Conservation (phyloP, 768 basidiomycete genomes). For the Pleurotus tuber-regium region DNA sequence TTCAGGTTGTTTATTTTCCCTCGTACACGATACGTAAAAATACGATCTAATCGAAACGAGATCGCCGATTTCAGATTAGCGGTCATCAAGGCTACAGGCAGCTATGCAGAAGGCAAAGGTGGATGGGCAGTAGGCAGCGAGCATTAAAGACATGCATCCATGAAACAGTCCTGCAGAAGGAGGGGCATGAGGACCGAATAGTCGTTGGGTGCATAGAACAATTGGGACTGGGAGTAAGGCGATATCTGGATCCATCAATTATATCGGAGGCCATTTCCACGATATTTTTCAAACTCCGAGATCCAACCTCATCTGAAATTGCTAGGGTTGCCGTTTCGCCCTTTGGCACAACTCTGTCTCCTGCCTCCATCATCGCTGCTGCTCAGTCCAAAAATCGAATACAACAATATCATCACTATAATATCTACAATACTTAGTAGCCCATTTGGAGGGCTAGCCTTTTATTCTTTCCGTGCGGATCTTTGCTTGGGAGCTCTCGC, state of each 20-base stretch:
- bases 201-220: background rate
- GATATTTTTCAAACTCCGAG: slow-evolving; percentile 11
- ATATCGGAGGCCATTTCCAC: too few relatives aligned
- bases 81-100: background rate
- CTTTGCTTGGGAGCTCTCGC: background rate
- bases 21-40: background rate
- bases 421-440: background rate
- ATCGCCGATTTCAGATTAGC: slow-evolving; percentile 10
- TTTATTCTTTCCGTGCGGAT: too few relatives aligned
- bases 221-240: background rate
- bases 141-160: slow-evolving; percentile 1
- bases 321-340: slow-evolving; percentile 5
- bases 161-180: background rate
- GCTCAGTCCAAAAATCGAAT: slow-evolving; percentile 1
- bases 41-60: slow-evolving; percentile 10
- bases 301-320: slow-evolving; percentile 10
- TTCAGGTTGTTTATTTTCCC: slow-evolving; percentile 1
- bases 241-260: slow-evolving; percentile 12
- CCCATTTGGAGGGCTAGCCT: background rate
- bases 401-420: background rate
- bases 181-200: background rate
- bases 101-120: background rate
- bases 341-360: slow-evolving; percentile 6
- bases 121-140: background rate
- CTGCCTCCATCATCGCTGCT: slow-evolving; percentile 10